A percentile compares a stretch with the other conserved stretches of the same genome.
phyloP scores from a whole-genome alignment of 2,329 filamentous ascomycete species.

The Xylariaceae sp. region DNA sequence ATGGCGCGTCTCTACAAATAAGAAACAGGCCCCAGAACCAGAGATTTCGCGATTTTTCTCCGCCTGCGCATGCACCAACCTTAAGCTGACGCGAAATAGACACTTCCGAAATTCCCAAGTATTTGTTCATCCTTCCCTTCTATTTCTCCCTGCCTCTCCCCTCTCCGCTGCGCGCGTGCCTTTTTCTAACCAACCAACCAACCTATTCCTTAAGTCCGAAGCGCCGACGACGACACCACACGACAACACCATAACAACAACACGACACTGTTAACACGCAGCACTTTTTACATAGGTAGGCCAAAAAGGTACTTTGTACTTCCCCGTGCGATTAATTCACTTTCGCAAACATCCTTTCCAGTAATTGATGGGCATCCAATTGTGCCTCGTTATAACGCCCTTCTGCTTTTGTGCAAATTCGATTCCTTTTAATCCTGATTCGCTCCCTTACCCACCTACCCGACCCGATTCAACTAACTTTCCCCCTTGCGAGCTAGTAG shows the following conservation, averaged over 20 bases:
- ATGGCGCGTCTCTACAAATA: slow-evolving; percentile 40
- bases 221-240: slow-evolving; percentile 18
- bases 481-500: slow-evolving; percentile 16
- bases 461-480: slow-evolving; percentile 20
- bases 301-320: slow-evolving; percentile 22
- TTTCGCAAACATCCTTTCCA: slow-evolving; percentile 16
- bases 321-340: slow-evolving; percentile 18
- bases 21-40: slow-evolving; percentile 38
- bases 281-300: slow-evolving; percentile 13
- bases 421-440: slow-evolving; percentile 21
- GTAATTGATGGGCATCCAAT: slow-evolving; percentile 18
- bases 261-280: slow-evolving; percentile 21
- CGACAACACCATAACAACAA: slow-evolving; percentile 14
- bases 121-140: slow-evolving; percentile 35
- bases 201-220: slow-evolving; percentile 27
- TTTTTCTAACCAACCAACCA: slow-evolving; percentile 16
- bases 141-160: slow-evolving; percentile 32
- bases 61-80: slow-evolving; percentile 21
- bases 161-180: slow-evolving; percentile 20
- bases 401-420: slow-evolving; percentile 13
- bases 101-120: slow-evolving; percentile 33
- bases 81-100: slow-evolving; percentile 29
- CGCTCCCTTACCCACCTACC: slow-evolving; percentile 22
- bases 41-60: slow-evolving; percentile 35
- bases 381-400: slow-evolving; percentile 5